Evolutionary conservation across 805 yeast genomes (phyloP).

Genomic region (Yarrowia phangngaensis): DNA sequence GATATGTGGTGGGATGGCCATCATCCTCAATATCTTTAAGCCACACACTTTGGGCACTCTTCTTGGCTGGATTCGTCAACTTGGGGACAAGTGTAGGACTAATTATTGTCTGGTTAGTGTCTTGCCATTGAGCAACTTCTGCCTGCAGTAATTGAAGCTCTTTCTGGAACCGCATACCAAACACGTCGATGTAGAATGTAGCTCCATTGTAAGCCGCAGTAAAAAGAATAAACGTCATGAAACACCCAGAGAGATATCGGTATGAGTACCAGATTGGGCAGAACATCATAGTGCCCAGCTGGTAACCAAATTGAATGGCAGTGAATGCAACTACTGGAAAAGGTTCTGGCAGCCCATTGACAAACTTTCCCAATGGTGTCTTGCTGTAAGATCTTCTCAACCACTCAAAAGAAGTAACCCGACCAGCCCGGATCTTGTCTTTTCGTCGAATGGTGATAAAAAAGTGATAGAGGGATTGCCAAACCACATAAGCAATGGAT

Average conservation of each 20-base stretch:
- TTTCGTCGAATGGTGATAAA: slow-evolving; percentile 80
- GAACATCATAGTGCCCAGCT: slow-evolving; percentile 76
- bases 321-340: slow-evolving; percentile 87
- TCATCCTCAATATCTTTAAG: slow-evolving; percentile 22
- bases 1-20: slow-evolving; percentile 13
- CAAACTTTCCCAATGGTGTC: slow-evolving; percentile 65
- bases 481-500: slow-evolving; percentile 71
- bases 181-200: slow-evolving; percentile 85
- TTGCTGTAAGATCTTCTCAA: slow-evolving; percentile 67
- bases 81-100: slow-evolving; percentile 27
- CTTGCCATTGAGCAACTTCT: slow-evolving; percentile 66
- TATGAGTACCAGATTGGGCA: slow-evolving; percentile 85
- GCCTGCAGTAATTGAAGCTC: slow-evolving; percentile 68
- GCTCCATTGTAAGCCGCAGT: slow-evolving; percentile 92
- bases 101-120: slow-evolving; percentile 21
- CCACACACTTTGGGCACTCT: slow-evolving; percentile 25
- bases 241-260: slow-evolving; percentile 61
- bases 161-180: slow-evolving; percentile 83
- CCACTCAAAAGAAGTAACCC: slow-evolving; percentile 82
- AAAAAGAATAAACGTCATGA: slow-evolving; percentile 67
- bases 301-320: slow-evolving; percentile 80
- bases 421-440: slow-evolving; percentile 78
- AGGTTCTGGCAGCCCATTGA: slow-evolving; percentile 76
- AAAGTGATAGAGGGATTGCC: slow-evolving; percentile 90
- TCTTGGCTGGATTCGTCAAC: slow-evolving; percentile 6